Percentiles rank a stretch among this genome's conserved stretches.
phyloP scores from a whole-genome alignment of 176 grass and related monocot species.

The Neostapfia colusana region DNA sequence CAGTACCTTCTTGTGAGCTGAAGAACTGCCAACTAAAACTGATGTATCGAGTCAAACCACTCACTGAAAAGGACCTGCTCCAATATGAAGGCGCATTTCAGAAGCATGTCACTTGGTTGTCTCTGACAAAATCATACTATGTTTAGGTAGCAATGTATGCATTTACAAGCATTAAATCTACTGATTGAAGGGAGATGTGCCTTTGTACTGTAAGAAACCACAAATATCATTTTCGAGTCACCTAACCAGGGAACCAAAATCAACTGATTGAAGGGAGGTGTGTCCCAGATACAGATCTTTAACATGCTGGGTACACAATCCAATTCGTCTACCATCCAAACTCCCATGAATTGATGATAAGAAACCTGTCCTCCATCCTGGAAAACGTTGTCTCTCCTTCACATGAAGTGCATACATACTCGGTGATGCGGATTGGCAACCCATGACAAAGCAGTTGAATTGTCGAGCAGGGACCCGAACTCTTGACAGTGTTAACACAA shows the following conservation, averaged over 20 bases:
- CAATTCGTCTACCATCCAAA: conserved; percentile 71
- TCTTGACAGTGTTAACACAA: conserved; percentile 71
- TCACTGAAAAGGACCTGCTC: conserved; percentile 11
- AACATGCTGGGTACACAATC: conserved; percentile 83
- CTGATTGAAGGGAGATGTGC: background rate
- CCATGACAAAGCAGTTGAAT: conserved; percentile 80
- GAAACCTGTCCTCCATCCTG: conserved; percentile 92
- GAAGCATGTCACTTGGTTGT: background rate
- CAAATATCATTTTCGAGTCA: conserved; percentile 29
- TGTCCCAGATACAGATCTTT: conserved; percentile 89
- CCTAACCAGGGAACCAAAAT: conserved; percentile 68
- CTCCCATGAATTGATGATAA: conserved; percentile 72
- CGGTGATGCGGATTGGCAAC: conserved; percentile 63
- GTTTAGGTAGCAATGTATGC: background rate
- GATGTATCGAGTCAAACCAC: background rate
- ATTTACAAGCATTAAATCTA: conserved; percentile 21
- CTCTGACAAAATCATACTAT: background rate
- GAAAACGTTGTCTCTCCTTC: conserved; percentile 85
- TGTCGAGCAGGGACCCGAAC: conserved; percentile 64
- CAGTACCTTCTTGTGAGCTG: background rate
- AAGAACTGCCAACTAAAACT: conserved; percentile 12
- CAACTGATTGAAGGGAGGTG: conserved; percentile 86
- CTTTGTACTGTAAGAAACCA: conserved; percentile 3
- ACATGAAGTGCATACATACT: conserved; percentile 81
- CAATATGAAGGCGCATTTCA: conserved; percentile 5